Conservation (phyloP, 257 asterid species). For the Nicotiana knightiana region DNA sequence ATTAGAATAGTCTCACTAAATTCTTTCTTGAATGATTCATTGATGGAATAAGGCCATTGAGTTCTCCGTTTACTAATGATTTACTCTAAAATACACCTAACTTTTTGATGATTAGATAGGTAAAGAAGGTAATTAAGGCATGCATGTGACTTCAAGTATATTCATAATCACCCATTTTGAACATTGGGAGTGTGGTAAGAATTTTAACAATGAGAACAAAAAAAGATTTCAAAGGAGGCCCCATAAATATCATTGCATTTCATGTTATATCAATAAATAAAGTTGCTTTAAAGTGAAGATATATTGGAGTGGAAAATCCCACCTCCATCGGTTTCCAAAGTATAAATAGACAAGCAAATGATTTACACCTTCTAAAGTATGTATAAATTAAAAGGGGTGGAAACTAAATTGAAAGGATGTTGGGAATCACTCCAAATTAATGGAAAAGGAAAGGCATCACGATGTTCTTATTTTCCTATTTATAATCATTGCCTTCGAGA, state of each 20-base stretch:
- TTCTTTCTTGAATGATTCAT: not conserved
- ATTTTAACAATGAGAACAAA: constrained; percentile 15
- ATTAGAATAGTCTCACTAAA: not conserved
- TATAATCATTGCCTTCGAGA: not conserved
- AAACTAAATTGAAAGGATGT: constrained; percentile 19
- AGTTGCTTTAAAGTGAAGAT: constrained; percentile 41
- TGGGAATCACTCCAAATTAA: constrained; percentile 12
- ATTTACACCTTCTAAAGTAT: constrained; percentile 44
- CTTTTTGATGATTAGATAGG: constrained; percentile 26
- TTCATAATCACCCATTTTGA: constrained; percentile 22
- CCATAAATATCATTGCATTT: constrained; percentile 43
- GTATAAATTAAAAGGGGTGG: constrained; percentile 13
- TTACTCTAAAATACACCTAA: constrained; percentile 9
- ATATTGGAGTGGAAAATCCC: constrained; percentile 18
- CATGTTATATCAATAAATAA: constrained; percentile 43
- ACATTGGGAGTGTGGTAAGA: not conserved
- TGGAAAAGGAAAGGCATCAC: not conserved
- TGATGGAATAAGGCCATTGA: not conserved
- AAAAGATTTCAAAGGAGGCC: constrained; percentile 25
- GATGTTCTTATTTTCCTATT: constrained; percentile 8
- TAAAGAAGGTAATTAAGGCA: constrained; percentile 18
- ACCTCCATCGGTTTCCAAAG: constrained; percentile 31
- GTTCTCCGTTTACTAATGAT: constrained; percentile 1
- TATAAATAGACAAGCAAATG: constrained; percentile 31
- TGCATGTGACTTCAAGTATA: constrained; percentile 16